Percentiles rank a stretch among this genome's conserved stretches.
These are phyloP conservation scores for Raddia distichophylla DNA, from an alignment of 176 grass and related monocot species.

Conservation along the genomic window DNA sequence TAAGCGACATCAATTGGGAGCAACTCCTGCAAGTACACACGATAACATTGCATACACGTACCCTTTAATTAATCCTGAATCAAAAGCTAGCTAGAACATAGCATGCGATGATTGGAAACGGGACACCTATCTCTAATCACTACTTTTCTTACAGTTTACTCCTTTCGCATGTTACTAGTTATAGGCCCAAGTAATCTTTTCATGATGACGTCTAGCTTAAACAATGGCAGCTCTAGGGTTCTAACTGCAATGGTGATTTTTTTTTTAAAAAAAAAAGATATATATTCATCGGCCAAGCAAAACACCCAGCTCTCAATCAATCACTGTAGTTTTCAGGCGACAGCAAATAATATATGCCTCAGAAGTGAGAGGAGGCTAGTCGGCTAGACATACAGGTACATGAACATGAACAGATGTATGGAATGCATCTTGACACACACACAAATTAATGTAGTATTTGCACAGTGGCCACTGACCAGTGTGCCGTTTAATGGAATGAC, in stretches of 20 bases:
- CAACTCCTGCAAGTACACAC: not conserved
- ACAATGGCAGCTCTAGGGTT: not conserved
- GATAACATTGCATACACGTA: not conserved
- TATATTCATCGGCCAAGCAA: not conserved
- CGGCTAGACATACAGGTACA: not conserved
- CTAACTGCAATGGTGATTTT: not conserved
- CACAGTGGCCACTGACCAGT: not conserved
- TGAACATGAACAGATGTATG: not conserved
- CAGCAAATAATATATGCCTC: not conserved
- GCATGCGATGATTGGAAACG: not conserved
- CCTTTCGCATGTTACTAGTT: not conserved
- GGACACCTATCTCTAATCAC: not conserved
- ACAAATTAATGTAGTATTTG: not conserved
- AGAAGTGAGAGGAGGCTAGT: not conserved
- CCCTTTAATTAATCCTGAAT: too few relatives aligned
- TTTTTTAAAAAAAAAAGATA: not conserved
- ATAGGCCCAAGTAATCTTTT: not conserved
- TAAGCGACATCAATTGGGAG: conserved; percentile 13
- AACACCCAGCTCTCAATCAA: not conserved
- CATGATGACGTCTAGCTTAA: not conserved
- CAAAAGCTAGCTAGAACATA: conserved; percentile 18
- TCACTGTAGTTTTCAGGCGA: not conserved
- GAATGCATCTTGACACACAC: not conserved
- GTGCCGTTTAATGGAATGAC: not conserved
- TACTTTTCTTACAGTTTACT: conserved; percentile 26